Conservation (phyloP, 306 rosid species). For the Pueraria montana region DNA sequence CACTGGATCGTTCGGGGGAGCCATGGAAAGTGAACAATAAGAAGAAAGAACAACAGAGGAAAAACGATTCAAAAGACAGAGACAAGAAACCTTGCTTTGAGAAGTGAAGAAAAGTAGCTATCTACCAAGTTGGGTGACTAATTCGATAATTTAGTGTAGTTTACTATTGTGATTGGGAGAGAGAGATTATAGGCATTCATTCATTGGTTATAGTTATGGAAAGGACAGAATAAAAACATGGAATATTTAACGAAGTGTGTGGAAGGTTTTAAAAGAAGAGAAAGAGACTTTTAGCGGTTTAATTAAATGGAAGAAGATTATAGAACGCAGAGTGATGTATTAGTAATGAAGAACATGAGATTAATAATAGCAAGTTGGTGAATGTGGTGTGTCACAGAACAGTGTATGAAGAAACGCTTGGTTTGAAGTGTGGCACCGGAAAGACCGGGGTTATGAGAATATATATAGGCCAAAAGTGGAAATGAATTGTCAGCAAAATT, state of each 20-base stretch:
- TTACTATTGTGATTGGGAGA: no score
- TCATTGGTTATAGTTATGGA: no score
- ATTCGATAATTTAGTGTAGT: no score
- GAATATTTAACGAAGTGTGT: no score
- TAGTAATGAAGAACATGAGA: not conserved
- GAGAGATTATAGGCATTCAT: no score
- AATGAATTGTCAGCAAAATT: no score
- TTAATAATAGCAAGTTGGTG: no score
- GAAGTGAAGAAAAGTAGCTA: not conserved
- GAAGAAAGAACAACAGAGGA: not conserved
- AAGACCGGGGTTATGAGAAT: not conserved
- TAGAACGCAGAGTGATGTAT: not conserved
- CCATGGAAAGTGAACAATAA: slow-evolving; percentile 55
- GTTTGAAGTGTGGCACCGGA: no score
- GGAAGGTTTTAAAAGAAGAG: no score
- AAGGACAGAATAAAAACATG: no score
- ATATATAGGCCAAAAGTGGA: slow-evolving; percentile 45
- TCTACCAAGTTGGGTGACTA: not conserved
- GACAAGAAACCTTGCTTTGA: slow-evolving; percentile 3
- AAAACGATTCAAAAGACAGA: not conserved
- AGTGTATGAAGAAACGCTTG: not conserved
- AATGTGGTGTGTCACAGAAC: no score
- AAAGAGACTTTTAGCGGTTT: no score
- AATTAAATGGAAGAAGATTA: not conserved
- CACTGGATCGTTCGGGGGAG: slow-evolving; percentile 66